phyloP scores from a whole-genome alignment of 2,329 filamentous ascomycete genomes.

The Lasiodiplodia hormozganensis region DNA sequence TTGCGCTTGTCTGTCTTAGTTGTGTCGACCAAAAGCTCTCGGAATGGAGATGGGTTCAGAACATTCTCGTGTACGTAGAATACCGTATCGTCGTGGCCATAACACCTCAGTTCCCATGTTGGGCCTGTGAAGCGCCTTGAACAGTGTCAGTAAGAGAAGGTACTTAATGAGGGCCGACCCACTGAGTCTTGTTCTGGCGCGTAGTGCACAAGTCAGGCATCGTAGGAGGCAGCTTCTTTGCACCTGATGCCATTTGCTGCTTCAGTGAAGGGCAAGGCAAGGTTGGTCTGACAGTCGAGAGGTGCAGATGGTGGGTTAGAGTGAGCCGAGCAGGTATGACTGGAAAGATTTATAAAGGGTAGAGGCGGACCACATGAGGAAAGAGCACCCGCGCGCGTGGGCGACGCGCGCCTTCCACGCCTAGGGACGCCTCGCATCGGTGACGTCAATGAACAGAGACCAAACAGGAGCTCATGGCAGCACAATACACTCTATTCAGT shows the following conservation, averaged over 20 bases:
- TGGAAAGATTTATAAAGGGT: not conserved
- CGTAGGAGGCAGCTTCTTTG: not conserved
- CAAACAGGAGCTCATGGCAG: not conserved
- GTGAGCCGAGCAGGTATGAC: not conserved
- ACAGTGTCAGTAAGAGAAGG: not conserved
- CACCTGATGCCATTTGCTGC: not conserved
- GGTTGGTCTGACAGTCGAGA: not conserved
- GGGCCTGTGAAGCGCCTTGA: not conserved
- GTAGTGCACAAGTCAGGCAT: not conserved
- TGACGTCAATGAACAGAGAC: not conserved
- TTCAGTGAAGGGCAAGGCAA: not conserved
- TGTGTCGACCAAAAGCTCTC: too few relatives aligned
- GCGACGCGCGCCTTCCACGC: not conserved
- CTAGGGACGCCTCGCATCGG: not conserved
- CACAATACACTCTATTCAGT: not conserved
- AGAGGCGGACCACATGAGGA: not conserved
- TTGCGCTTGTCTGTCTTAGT: too few relatives aligned
- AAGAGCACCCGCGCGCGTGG: not conserved
- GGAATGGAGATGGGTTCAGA: not conserved
- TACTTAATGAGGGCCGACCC: too few relatives aligned
- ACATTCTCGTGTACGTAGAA: not conserved
- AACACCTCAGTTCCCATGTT: not conserved
- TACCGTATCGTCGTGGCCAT: too few relatives aligned
- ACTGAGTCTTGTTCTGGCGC: not conserved
- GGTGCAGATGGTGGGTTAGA: not conserved